Base-by-base conservation (phyloP, 73 alveolate species). In the Paramecium tetraurelia region DNA sequence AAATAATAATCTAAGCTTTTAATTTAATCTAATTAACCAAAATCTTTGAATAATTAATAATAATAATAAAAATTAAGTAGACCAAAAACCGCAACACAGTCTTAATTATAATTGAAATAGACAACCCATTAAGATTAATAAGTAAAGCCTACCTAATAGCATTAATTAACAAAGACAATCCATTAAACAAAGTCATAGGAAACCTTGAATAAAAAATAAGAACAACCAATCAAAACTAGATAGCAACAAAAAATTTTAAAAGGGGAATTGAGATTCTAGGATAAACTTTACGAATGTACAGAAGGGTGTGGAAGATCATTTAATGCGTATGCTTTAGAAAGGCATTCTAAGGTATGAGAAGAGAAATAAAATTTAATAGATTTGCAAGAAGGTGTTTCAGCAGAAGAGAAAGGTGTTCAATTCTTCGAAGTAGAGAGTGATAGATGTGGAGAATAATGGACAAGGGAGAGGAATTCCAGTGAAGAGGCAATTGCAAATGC, bases 281-380 rank as follows among this genome's bases (percentile, higher is more conserved):
- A 53, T 4, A 63, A 16, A 27, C 84, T 21, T 6, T 63, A 3
- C 2, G 3, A 27, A 63, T 89, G 92, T 46, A 44, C 92, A 5
- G 95, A 92, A 48, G 93, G 92, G 1, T 95, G 98, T 83, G 98
- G 96, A 16, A 35, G 98, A 46, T 85, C 89, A 16, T 95, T 95
- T 59, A 92, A 85, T 40, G 93, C 59, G 24, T 53, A 93, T 0
- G 96, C 96, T 14, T 58, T 87, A 9, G 75, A 41, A 53, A 95
- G 89, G 58, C 98, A 95, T 86, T 85, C 46, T 1, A 80, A 80
- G 46, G 76, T 80, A 80, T 48, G n/a, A 72, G 1, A 20, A 80
- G 1, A 16, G 48, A n/a, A 4, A 20, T 1, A 43, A 43, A 14
- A 5, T n/a, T n/a, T 5, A n/a, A 18, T 85, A 86, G 85, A 72